These are phyloP conservation scores for Exophiala dermatitidis DNA, from an alignment of 2,329 filamentous ascomycete genomes.

Conservation along the genomic window DNA sequence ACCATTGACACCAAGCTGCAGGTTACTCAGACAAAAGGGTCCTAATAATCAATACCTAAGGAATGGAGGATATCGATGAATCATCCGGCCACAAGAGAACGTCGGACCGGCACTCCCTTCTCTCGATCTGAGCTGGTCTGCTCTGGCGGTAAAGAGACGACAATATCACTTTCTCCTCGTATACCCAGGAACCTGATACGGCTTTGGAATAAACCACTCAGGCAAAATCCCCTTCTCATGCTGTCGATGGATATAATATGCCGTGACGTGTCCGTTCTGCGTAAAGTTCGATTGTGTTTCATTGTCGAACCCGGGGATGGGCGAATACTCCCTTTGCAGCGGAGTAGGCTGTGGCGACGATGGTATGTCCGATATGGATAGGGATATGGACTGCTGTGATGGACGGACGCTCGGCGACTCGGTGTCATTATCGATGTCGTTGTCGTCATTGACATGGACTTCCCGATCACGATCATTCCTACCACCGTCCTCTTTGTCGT, in stretches of 20 bases:
- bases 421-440: neutral
- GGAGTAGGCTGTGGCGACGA: slow-evolving; percentile 16
- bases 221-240: slow-evolving; percentile 21
- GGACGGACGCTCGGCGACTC: neutral
- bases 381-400: neutral
- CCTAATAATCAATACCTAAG: too few relatives aligned
- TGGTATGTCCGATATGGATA: slow-evolving; percentile 7
- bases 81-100: too few relatives aligned
- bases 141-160: neutral
- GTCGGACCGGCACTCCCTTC: too few relatives aligned
- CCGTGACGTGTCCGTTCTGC: slow-evolving; percentile 26
- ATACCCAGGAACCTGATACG: slow-evolving; percentile 33
- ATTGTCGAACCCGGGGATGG: slow-evolving; percentile 25
- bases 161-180: slow-evolving; percentile 17
- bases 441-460: too few relatives aligned
- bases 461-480: too few relatives aligned
- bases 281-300: slow-evolving; percentile 28
- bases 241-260: slow-evolving; percentile 26
- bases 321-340: slow-evolving; percentile 17
- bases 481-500: too few relatives aligned
- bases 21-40: too few relatives aligned
- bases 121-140: too few relatives aligned
- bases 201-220: slow-evolving; percentile 30
- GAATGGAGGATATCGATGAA: too few relatives aligned
- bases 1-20: too few relatives aligned